Evolutionary conservation across 345 rosid genomes (phyloP), one percentile per base, ranked within the genome.

Genomic region (Pelargonium nanum): DNA sequence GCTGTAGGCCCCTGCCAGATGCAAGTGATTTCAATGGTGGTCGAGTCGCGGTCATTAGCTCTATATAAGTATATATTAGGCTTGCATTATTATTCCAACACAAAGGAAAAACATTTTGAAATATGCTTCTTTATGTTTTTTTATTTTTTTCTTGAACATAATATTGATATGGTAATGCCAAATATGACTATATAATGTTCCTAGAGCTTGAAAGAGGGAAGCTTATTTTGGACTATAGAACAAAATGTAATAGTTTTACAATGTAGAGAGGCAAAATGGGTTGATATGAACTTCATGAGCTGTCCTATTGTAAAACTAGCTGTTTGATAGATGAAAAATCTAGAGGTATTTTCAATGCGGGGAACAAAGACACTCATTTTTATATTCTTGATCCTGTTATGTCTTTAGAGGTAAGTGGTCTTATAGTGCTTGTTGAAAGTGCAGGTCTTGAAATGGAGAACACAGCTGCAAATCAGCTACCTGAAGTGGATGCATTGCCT

Each of bases 401-500:
- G 48, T 40, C 15, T 40, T 12, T 7, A 40, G n/a, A 40, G 48
- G 57, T 21, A 21, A 1, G 57, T 55, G 2, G 22, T 22, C 9
- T 12, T 22, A 21, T 22, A 4, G 21, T 55, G 16, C 19, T 50
- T 23, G 53, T 59, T 65, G 40, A 19, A 53, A 65, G 60, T 65
- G 56, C 66, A 73, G 73, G 65, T n/a, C n/a, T n/a, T 62, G 48
- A 57, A 68, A 89, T 89, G 96, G 91, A 84, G 75, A 79, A 70
- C 61, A 64, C 72, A 40, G 79, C 64, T 40, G 79, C 83, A 59
- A 80, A 78, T 73, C 80, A 81, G 75, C 95, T 92, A 53, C 98
- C 98, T 24, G 95, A 87, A 74, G 98, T 81, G 55, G 95, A 87
- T 73, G 72, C 95, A 26, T 72, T 92, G 75, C 98, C 98, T 5